phyloP scores from a whole-genome alignment of 108 stramenopile species.

The Fistulifera pelliculosa region DNA sequence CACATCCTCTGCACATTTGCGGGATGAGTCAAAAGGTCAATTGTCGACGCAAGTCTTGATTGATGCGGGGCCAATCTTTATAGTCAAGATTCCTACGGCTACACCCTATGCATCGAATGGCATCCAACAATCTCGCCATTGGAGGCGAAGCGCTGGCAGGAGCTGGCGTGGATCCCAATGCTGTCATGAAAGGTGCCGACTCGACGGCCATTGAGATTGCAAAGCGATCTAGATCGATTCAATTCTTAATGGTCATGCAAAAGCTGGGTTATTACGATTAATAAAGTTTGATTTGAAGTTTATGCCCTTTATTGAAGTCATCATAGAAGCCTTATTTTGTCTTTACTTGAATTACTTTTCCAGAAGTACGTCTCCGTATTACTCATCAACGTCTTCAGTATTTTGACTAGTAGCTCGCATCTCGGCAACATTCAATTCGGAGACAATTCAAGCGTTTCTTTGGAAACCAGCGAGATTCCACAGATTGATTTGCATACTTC shows the following conservation, averaged over 20 bases:
- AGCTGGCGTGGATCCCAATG: conserved; percentile 54
- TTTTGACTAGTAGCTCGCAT: background rate
- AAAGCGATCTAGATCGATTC: conserved; percentile 35
- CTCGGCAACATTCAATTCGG: conserved; percentile 25
- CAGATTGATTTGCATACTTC: conserved; percentile 60
- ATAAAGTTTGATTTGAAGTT: too few relatives aligned
- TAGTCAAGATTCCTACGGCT: conserved; percentile 69
- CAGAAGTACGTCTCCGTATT: too few relatives aligned
- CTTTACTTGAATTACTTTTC: too few relatives aligned
- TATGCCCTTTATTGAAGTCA: too few relatives aligned
- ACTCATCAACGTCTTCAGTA: background rate
- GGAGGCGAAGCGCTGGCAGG: conserved; percentile 56
- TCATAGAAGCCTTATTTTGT: too few relatives aligned
- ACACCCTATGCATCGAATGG: conserved; percentile 82
- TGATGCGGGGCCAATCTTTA: conserved; percentile 55
- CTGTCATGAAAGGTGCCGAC: conserved; percentile 28
- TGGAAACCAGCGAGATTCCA: conserved; percentile 54
- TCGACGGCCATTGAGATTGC: conserved; percentile 55
- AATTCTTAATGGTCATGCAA: conserved; percentile 59
- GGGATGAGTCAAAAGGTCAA: conserved; percentile 61
- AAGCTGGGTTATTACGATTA: conserved; percentile 42
- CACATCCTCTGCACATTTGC: conserved; percentile 73
- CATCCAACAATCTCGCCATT: conserved; percentile 66
- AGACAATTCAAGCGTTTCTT: background rate
- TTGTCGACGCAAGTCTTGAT: conserved; percentile 43